Conservation (phyloP, 2,329 filamentous ascomycete species). For the Ceratocystis eucalypticola region DNA sequence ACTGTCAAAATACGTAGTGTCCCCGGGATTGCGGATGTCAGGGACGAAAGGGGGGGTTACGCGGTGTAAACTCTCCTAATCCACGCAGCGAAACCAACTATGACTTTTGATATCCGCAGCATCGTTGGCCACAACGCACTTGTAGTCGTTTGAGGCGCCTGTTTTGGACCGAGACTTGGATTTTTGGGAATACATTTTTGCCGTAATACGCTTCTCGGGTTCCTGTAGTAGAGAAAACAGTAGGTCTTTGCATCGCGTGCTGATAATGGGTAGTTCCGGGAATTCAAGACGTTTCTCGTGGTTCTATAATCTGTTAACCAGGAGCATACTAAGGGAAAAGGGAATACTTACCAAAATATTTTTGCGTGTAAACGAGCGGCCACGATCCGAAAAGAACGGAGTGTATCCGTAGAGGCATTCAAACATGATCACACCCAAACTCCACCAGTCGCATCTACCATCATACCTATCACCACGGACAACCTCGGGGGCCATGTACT, state of each 20-base stretch:
- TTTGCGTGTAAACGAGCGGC: slow-evolving; percentile 65
- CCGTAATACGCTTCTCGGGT: slow-evolving; percentile 63
- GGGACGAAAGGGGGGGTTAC: slow-evolving; percentile 69
- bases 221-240: slow-evolving; percentile 60
- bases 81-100: slow-evolving; percentile 67
- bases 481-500: slow-evolving; percentile 97
- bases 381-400: slow-evolving; percentile 71
- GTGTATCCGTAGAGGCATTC: slow-evolving; percentile 90
- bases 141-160: slow-evolving; percentile 21
- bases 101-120: slow-evolving; percentile 83
- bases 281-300: slow-evolving; percentile 60
- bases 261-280: slow-evolving; percentile 51
- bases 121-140: slow-evolving; percentile 61
- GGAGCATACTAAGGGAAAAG: neutral
- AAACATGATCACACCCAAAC: slow-evolving; percentile 83
- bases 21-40: slow-evolving; percentile 50
- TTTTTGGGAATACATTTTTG: slow-evolving; percentile 57
- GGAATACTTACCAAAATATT: slow-evolving; percentile 56
- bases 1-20: slow-evolving; percentile 84
- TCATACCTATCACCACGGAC: slow-evolving; percentile 73
- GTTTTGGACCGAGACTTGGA: slow-evolving; percentile 21
- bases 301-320: slow-evolving; percentile 34
- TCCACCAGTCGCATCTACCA: slow-evolving; percentile 94
- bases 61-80: slow-evolving; percentile 62
- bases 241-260: slow-evolving; percentile 60